Conservation (phyloP, 768 basidiomycete species). For the Suillus clintonianus region DNA sequence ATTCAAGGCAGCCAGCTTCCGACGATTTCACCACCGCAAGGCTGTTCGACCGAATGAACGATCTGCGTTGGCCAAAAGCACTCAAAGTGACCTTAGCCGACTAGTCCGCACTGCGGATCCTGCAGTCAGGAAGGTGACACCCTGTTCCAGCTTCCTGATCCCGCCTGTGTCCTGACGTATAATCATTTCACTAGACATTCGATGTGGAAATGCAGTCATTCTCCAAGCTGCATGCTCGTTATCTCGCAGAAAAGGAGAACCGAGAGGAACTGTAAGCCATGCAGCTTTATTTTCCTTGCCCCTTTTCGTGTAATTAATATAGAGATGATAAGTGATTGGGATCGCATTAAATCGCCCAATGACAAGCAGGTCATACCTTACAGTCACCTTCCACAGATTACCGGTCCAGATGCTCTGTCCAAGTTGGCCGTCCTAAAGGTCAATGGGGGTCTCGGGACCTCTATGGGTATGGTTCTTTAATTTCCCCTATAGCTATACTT, state of each 20-base stretch:
- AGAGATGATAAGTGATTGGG: constrained; percentile 66
- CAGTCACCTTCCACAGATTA: constrained; percentile 60
- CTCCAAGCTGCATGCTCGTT: constrained; percentile 95
- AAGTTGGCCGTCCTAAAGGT: constrained; percentile 96
- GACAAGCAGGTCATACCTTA: constrained; percentile 87
- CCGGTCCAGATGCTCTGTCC: constrained; percentile 69
- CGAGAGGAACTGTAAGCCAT: constrained; percentile 77
- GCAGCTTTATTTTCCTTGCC: constrained; percentile 8
- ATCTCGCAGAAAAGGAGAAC: constrained; percentile 86
- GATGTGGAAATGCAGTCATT: constrained; percentile 96
- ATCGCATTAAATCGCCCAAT: constrained; percentile 84
- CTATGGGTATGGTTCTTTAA: constrained; percentile 63
- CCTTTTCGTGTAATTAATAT: constrained; percentile 8
- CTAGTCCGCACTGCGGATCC: constrained; percentile 65
- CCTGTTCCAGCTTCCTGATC: constrained; percentile 19
- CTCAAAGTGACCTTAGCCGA: constrained; percentile 67
- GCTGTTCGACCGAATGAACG: constrained; percentile 46
- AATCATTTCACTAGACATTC: constrained; percentile 56
- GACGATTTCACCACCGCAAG: constrained; percentile 45
- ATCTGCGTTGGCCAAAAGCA: constrained; percentile 43
- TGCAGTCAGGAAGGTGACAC: constrained; percentile 54
- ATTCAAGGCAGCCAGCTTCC: constrained; percentile 34
- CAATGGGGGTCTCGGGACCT: constrained; percentile 91
- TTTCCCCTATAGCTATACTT: background rate
- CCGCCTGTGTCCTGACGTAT: constrained; percentile 39